phyloP scores from a whole-genome alignment of 2,329 filamentous ascomycete genomes.

The Talaromyces sp. region DNA sequence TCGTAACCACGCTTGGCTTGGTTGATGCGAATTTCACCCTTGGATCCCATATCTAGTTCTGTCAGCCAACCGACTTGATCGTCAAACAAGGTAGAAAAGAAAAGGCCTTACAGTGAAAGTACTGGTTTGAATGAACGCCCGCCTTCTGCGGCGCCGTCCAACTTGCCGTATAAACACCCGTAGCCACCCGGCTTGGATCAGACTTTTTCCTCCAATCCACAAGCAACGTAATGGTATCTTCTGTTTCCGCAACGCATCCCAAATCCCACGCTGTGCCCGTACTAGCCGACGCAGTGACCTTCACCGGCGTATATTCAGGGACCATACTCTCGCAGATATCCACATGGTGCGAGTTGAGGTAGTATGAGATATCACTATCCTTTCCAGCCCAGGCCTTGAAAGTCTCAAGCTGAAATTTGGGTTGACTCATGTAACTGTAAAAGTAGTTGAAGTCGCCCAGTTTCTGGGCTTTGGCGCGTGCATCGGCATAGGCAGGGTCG shows the following conservation, averaged over 20 bases:
- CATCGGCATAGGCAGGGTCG: constrained; percentile 89
- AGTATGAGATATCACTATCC: constrained; percentile 92
- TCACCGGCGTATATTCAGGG: constrained; percentile 71
- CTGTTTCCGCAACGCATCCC: constrained; percentile 75
- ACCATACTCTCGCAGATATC: constrained; percentile 94
- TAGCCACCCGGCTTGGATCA: constrained; percentile 68
- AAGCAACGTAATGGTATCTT: constrained; percentile 88
- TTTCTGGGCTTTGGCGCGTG: constrained; percentile 68
- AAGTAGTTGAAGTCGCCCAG: constrained; percentile 98
- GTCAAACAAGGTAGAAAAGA: neutral
- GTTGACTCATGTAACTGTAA: constrained; percentile 94
- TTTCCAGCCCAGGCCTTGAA: constrained; percentile 93
- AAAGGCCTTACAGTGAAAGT: constrained; percentile 69
- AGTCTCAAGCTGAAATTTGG: constrained; percentile 85
- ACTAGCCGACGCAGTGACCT: constrained; percentile 74
- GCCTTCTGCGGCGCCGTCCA: constrained; percentile 93
- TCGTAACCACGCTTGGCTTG: constrained; percentile 95
- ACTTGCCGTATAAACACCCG: constrained; percentile 86
- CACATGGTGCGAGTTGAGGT: constrained; percentile 91
- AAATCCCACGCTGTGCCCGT: constrained; percentile 74
- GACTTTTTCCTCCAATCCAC: constrained; percentile 80
- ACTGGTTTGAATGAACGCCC: constrained; percentile 94
- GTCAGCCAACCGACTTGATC: constrained; percentile 9
- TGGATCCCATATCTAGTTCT: constrained; percentile 63
- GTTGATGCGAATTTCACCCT: constrained; percentile 83